Evolutionary conservation across 371 early-diverging fungal species (phyloP), one percentile per base, ranked within the genome.

Genomic region (Rhizopus sp.): DNA sequence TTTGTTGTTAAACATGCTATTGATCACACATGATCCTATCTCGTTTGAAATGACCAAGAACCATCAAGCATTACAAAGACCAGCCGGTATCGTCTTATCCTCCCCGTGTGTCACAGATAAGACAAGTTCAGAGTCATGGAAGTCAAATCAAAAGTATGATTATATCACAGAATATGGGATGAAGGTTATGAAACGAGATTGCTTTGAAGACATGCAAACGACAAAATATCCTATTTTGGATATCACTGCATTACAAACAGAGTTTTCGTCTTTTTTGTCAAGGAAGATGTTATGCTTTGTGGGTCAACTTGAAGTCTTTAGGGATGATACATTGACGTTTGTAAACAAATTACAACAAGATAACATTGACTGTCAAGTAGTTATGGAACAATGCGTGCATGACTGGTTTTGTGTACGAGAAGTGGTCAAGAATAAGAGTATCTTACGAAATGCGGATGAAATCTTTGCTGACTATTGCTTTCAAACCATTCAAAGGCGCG

Each of bases 391-490:
- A 29, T 68, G 69, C 34, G 75, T 74, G 1, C 75, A 78, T 52
- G 72, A 78, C 47, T 78, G 78, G 78, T 78, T 78, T 52, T 69
- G 69, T 51, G 68, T 78, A 1, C 59, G 74, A 12, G 78, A 78
- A 57, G 71, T 74, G 1, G 74, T 78, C 33, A 72, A 72, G 56
- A 75, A 78, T 44, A 68, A 68, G 48, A 33, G 59, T 6, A 60
- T 72, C 10, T 31, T 69, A 17, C 64, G 60, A n/a, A 52, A 68
- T 9, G 74, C 72, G 13, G 72, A 74, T 50, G 50, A 31, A 3
- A 63, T 52, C 0, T 72, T 73, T 59, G 72, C 72, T 7, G 70
- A 72, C 29, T 76, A 72, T 49, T 70, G 70, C 34, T 70, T 70
- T 52, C 58, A 66, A 7, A 47, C 64, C 17, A 61, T 73, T 23